Evolutionary conservation across 78 protist species (phyloP), one percentile per base, ranked within the genome.

Genomic region (Dictyostelium citrinum): DNA sequence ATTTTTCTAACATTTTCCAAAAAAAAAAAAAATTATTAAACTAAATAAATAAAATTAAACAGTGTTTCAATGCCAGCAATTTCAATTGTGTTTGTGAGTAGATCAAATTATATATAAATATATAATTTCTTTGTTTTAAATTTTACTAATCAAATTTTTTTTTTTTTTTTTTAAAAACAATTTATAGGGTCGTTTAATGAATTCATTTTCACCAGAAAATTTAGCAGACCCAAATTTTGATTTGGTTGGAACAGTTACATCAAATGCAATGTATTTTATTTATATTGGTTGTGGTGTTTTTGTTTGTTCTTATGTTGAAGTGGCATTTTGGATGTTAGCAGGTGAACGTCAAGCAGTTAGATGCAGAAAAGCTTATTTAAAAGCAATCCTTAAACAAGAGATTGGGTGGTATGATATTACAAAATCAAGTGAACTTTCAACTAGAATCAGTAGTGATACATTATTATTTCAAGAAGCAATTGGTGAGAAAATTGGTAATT

Each of bases 351-450:
- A 88, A 49, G 43, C 93, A 0, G 82, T 79, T 5, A 81, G 75
- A 64, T 88, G 93, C 37, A 72, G 93, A 31, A 76, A 81, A 35
- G 75, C 39, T 3, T 93, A 93, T 76, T 51, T 96, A 70, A 80
- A 84, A 55, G 91, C 97, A 12, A 80, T 95, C 17, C 75, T 96
- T 3, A 31, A 82, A 35, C 98, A 96, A 80, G 98, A 96, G 33
- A 64, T 95, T 24, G 95, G 93, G 14, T 96, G 96, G 95, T 95
- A 72, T 46, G 96, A 95, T 74, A 20, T 43, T 12, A 78, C 91
- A 35, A 78, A 83, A 24, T 49, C 95, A 20, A 60, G 81, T 14
- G 74, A 76, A 31, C 55, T 96, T 16, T 27, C 94, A 27, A 82
- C 94, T 10, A 76, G 95, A 37, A 81, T 95, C 22, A 22, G 86